phyloP scores from a whole-genome alignment of 306 rosid genomes.

The Cucumis hystrix region DNA sequence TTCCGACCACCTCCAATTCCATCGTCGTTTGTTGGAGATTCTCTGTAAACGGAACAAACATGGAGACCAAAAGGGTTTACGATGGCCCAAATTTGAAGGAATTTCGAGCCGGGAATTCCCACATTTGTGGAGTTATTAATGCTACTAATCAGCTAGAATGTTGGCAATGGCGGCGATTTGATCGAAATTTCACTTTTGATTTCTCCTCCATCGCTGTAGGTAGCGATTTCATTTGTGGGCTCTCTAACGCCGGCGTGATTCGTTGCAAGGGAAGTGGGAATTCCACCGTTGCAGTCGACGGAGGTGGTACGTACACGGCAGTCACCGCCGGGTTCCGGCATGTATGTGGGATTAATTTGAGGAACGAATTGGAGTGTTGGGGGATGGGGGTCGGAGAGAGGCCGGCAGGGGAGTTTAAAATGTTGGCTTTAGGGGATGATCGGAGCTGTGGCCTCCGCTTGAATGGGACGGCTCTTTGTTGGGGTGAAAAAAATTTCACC shows the following conservation, averaged over 20 bases:
- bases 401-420: constrained; percentile 32
- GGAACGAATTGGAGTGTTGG: constrained; percentile 47
- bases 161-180: constrained; percentile 50
- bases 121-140: constrained; percentile 44
- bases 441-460: constrained; percentile 46
- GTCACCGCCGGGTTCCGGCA: constrained; percentile 44
- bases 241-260: constrained; percentile 16
- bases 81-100: constrained; percentile 21
- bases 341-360: constrained; percentile 44
- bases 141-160: constrained; percentile 26
- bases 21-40: constrained; percentile 73
- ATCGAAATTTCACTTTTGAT: background rate
- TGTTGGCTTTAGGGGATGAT: constrained; percentile 64
- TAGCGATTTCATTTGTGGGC: constrained; percentile 49
- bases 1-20: constrained; percentile 14
- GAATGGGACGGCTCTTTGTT: constrained; percentile 34
- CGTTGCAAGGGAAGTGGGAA: constrained; percentile 29
- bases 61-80: constrained; percentile 27
- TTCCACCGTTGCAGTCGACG: background rate
- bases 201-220: constrained; percentile 54
- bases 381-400: constrained; percentile 23
- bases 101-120: constrained; percentile 42
- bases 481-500: constrained; percentile 55
- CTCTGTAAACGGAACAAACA: constrained; percentile 26
- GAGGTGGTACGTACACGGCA: constrained; percentile 1